Evolutionary conservation across 768 basidiomycete genomes (phyloP), one percentile per base, ranked within the genome.

Genomic region (Amanita brunnescens): DNA sequence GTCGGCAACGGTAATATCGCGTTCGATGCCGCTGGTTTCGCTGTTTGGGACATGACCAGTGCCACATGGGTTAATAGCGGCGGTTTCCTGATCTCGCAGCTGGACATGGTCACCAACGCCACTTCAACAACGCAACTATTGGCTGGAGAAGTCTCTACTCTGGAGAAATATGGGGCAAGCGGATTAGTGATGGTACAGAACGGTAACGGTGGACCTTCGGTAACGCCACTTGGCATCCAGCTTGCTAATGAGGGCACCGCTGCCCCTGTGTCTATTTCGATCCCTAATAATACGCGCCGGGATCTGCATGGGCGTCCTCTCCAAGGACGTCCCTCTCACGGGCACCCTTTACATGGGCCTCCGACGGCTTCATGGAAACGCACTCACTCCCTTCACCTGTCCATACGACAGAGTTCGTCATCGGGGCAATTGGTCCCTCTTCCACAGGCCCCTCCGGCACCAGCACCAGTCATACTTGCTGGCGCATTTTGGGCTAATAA

Each of bases 401-500:
- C 78, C 61, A 59, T 66, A 47, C 77, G 83, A 54, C 87, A 86
- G 64, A 60, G 71, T n/a, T 55, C 64, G 38, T 55, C 67, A 1
- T 49, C 52, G 41, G 37, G 52, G 21, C 65, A 70, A 26, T 61
- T 78, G 6, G 56, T 74, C 1, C 65, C 77, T 1, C 75, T 90
- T n/a, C 84, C 88, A 13, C 49, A 77, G 13, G 39, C 69, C 1
- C 71, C 79, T 24, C 66, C 80, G 8, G 73, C 81, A 1, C 70
- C 77, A 1, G 87, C 91, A 1, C 91, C 92, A 0, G 83, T 90
- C 14, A 80, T 97, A 54, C 73, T 96, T 49, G 78, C 90, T 0
- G 95, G 91, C 29, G 78, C 79, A 2, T 97, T 92, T 71, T 97
- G 91, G 90, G 86, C 80, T 6, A 96, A 97, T 61, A 73, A 72